Conservation (phyloP, 768 basidiomycete genomes). For the Tubosaeta sp. region DNA sequence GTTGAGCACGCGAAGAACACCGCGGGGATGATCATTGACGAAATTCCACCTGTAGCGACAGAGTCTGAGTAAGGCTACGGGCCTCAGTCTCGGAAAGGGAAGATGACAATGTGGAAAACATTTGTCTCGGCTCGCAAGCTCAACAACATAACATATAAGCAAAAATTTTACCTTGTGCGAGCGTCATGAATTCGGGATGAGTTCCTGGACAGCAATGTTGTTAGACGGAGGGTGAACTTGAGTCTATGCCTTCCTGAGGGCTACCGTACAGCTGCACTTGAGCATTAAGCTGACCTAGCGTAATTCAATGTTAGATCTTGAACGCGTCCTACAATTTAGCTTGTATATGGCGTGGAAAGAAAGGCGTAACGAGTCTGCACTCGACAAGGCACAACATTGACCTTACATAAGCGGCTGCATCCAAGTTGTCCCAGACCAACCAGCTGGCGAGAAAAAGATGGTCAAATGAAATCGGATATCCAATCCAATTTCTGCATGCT, state of each 20-base stretch:
- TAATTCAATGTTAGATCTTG: too few relatives aligned
- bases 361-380: neutral
- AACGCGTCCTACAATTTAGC: too few relatives aligned
- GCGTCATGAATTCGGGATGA: neutral
- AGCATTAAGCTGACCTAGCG: neutral
- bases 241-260: too few relatives aligned
- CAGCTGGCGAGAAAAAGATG: too few relatives aligned
- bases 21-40: neutral
- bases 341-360: neutral
- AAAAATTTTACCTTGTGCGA: neutral
- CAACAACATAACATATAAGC: neutral
- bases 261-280: too few relatives aligned
- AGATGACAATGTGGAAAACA: neutral
- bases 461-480: neutral
- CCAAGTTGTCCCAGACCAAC: too few relatives aligned
- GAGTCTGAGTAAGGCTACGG: neutral
- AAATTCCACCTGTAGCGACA: too few relatives aligned
- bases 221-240: too few relatives aligned
- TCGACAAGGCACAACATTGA: neutral
- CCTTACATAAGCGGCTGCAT: neutral
- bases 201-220: neutral
- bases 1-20: neutral
- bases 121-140: neutral
- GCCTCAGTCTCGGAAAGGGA: neutral
- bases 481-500: neutral